Base-by-base conservation (phyloP, 176 grass and related monocot genomes). In the Eremochloa ophiuroides region DNA sequence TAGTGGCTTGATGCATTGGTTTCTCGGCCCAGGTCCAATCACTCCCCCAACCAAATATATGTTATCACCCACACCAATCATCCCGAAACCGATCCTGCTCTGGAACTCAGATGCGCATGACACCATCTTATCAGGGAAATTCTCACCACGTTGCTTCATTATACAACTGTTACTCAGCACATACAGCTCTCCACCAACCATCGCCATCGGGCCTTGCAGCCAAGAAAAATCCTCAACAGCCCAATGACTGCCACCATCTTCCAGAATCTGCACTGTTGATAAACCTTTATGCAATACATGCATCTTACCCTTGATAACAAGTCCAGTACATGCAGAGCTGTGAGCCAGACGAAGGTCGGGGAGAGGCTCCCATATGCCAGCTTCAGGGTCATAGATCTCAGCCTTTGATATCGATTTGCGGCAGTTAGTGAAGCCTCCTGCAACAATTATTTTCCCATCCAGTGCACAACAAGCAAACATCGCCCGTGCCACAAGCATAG, bases 391-490 rank as follows among this genome's bases (percentile, higher is more conserved):
- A 80, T 99, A 99, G 35, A 99, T 95, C 82, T 99, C 96, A 7
- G 92, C 88, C 80, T 90, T 93, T 4, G 93, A 88, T 86, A 89
- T 93, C 0, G 90, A 93, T 85, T 95, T 90, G 59, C 91, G 84
- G 62, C 93, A 99, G 73, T 99, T 99, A n/a, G 91, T 99, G 69
- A 99, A 93, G 8, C 96, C 96, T 13, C 96, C 96, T 23, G 93
- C 91, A 34, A 95, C 96, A 20, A 99, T 66, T 67, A 99, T 95
- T 87, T 99, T 99, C 10, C 87, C 96, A 84, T 90, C 87, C 74
- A 99, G 51, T 46, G 91, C 81, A 86, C 91, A 99, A 69, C 93
- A 95, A n/a, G 96, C 96, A 86, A 99, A 99, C 93, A 99, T 93
- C 0, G 96, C 91, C 73, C 96, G 84, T 50, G 88, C 90, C 25